Base-by-base conservation (phyloP, 192 early-diverging fungal species). In the Coemansia sp. region DNA sequence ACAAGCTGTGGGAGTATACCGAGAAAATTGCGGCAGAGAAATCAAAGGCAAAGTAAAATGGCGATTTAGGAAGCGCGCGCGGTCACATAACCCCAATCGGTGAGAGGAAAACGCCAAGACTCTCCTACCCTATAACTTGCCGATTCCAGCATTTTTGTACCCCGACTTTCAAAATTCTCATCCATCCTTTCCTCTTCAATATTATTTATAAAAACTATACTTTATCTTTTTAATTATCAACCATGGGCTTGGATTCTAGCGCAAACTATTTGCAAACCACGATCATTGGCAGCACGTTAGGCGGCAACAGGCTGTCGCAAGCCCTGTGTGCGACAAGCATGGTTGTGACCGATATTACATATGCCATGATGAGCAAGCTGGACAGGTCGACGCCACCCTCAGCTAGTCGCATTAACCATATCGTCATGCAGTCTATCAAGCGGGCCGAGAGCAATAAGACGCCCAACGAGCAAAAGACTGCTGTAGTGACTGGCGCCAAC, bases 401-500 rank as follows among this genome's bases (percentile, higher is more conserved):
- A 0, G 19, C 62, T 56, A 79, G 78, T 50, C 72, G 73, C 14
- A 69, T 79, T 29, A 73, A 79, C 59, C 68, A 66, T 19, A 61
- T 72, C 2, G 29, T 79, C 1, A 36, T 74, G 54, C 64, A 79
- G 2, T 21, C 68, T 11, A 60, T 64, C 46, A 31, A 44, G 6
- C 35, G 41, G 56, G 27, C 56, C 4, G 21, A 54, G 35, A 31
- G 44, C 27, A 40, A 41, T 8, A 40, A 35, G 16, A 27, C 11
- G 13, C 34, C 31, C 24, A 68, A 60, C 14, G 68, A 63, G 36
- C 19, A 70, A 24, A 70, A 70, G 36, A 59, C 39, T n/a, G 68
- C 68, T n/a, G 63, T 70, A 3, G 56, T 70, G 16, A 70, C 68
- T 34, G 86, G 87, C n/a, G 87, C 85, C 16, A 86, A 88, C 69